Evolutionary conservation across 345 rosid genomes (phyloP), one percentile per base, ranked within the genome.

Genomic region (Populus ilicifolia): DNA sequence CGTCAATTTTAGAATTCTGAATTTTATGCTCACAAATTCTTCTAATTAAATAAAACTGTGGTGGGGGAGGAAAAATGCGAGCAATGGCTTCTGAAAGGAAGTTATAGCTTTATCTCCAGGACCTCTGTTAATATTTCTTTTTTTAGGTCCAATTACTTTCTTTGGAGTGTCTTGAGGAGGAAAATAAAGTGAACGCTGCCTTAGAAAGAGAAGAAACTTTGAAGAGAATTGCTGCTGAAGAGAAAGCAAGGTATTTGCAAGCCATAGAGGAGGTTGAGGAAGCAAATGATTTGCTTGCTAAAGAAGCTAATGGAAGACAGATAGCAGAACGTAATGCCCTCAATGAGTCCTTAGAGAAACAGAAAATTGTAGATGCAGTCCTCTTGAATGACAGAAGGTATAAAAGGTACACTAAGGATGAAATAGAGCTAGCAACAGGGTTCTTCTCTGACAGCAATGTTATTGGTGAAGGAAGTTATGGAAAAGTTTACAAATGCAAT

Each of bases 381-480:
- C 83, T 91, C 78, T 78, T 67, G 9, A 83, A 84, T 78, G 98
- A 93, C 67, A 81, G 75, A 67, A 88, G 94, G 75, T 93, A 90
- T 84, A 93, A 89, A 88, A 89, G 81, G 84, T 94, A 91, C 88
- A 83, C 88, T 9, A 83, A 64, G 71, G 86, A 86, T 71, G 97
- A 93, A 50, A 84, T 92, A 29, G 83, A 86, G 84, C 69, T 80
- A 66, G 97, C 95, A 20, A 93, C 98, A 8, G 79, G 85, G 80
- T 88, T 72, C 75, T 92, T 92, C 88, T 91, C 90, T 23, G 80
- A 88, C 74, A 71, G 73, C 71, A 87, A 86, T 36, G 80, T 92
- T 70, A 93, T 94, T 69, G 98, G 97, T 35, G 90, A 90, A 84
- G 98, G 98, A 84, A 90, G 89, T 56, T 94, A 88, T n/a, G 97